Conservation (phyloP, 495 filamentous ascomycete species). For the Parmelia sp. region DNA sequence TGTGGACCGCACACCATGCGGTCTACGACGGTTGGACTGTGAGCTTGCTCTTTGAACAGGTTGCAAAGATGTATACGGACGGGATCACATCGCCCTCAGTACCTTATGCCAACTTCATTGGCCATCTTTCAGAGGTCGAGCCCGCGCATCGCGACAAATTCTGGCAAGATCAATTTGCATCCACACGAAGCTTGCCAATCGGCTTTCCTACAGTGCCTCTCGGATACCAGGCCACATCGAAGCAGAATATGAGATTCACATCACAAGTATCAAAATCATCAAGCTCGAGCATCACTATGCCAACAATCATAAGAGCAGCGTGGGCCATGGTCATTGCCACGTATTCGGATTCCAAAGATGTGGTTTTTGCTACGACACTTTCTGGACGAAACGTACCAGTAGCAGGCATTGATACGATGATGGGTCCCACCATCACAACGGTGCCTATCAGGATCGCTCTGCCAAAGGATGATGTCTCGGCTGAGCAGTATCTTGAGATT, state of each 20-base stretch:
- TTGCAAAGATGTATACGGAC: constrained; percentile 8
- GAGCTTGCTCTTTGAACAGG: constrained; percentile 13
- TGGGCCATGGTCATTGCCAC: constrained; percentile 32
- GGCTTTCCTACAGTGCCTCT: constrained; percentile 8
- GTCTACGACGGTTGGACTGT: constrained; percentile 26
- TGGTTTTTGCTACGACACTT: constrained; percentile 44
- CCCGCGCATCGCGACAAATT: background rate
- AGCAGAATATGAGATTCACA: too few relatives aligned
- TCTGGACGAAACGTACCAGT: constrained; percentile 49
- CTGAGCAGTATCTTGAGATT: constrained; percentile 33
- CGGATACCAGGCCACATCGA: background rate
- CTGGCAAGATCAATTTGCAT: background rate
- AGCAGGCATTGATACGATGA: constrained; percentile 44
- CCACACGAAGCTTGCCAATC: background rate
- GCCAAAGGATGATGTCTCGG: constrained; percentile 20
- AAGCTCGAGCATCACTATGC: background rate
- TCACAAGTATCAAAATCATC: too few relatives aligned
- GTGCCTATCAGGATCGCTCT: constrained; percentile 46
- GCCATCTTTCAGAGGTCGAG: background rate
- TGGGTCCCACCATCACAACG: constrained; percentile 54
- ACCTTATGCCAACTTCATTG: background rate
- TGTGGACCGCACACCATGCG: constrained; percentile 25
- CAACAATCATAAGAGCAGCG: constrained; percentile 28
- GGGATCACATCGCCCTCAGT: background rate
- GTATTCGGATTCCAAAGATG: constrained; percentile 28